Conservation (phyloP, 75 land plant species). For the Picea sitchensis region DNA sequence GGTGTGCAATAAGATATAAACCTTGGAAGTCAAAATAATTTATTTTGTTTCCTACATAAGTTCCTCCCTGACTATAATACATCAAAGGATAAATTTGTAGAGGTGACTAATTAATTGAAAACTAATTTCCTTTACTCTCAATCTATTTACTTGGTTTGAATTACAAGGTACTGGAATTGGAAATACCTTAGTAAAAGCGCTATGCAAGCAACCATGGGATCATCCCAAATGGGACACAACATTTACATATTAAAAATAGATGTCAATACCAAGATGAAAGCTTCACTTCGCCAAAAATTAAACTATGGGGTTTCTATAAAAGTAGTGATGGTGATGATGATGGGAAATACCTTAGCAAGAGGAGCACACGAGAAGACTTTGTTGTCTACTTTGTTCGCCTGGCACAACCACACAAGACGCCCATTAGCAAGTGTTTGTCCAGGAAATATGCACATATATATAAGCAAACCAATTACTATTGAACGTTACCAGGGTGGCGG, state of each 20-base stretch:
- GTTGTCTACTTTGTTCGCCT: slow-evolving; percentile 58
- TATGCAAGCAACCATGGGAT: slow-evolving; percentile 25
- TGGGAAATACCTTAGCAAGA: slow-evolving; percentile 65
- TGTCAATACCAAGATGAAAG: neutral
- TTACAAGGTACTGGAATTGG: neutral
- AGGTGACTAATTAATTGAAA: too few species aligned
- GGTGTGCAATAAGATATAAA: slow-evolving; percentile 47
- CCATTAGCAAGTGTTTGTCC: slow-evolving; percentile 50
- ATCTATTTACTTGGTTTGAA: too few species aligned
- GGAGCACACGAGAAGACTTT: slow-evolving; percentile 67
- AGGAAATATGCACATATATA: slow-evolving; percentile 40
- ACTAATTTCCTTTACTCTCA: too few species aligned
- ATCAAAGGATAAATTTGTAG: too few species aligned
- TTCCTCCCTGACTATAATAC: too few species aligned
- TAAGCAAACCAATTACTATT: too few species aligned
- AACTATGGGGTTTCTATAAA: neutral
- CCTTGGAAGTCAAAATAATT: neutral
- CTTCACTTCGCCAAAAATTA: neutral
- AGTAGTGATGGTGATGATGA: neutral
- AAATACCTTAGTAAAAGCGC: slow-evolving; percentile 78
- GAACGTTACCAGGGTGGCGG: too few species aligned
- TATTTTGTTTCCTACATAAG: neutral
- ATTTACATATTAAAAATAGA: neutral
- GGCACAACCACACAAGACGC: slow-evolving; percentile 51
- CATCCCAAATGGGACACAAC: neutral